Evolutionary conservation across 208 protist species (phyloP), one percentile per base, ranked within the genome.

Genomic region (Acanthamoeba triangularis): DNA sequence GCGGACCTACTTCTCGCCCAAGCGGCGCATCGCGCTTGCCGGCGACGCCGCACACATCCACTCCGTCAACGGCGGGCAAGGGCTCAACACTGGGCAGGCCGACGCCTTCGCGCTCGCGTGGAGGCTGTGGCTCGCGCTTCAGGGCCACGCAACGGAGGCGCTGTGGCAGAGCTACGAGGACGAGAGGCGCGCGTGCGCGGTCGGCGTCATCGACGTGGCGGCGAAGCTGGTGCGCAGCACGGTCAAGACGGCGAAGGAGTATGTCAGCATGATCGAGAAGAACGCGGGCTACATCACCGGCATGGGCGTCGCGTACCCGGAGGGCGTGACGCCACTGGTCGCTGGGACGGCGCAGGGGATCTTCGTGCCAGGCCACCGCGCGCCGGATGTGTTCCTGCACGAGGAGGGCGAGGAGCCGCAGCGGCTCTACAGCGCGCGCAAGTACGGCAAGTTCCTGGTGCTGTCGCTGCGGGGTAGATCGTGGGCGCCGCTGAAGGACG

Each of bases 61-160:
- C 52, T 23, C 88, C 49, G 88, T 94, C 25, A 94, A 94, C 52
- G 88, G 88, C 28, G 88, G 88, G 47, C 88, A 94, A 94, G 88
- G 88, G 23, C 88, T 94, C 74, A 94, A 94, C 54, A 94, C 88
- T 7, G 88, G 88, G 49, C 44, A 65, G 67, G 41, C 88, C n/a
- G 88, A 94, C 35, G 88, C 47, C 6, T 94, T 94, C 54, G 59
- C 47, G 23, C 54, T 94, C 54, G 59, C 35, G 37, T 94, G 88
- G 88, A 94, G 59, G 35, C 41, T 94, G 25, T 59, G 8, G 47
- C 33, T 94, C 30, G 52, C n/a, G n/a, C 33, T 54, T 30, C 65
- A 94, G 56, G 56, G 59, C 14, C 33, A 37, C 41, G 72, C 72
- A 14, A 37, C 72, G 33, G 37, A 49, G 37, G 33, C 37, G 72